Evolutionary conservation across 1,284 basidiomycete genomes (phyloP).

Genomic region (Trichosporon ovoides): DNA sequence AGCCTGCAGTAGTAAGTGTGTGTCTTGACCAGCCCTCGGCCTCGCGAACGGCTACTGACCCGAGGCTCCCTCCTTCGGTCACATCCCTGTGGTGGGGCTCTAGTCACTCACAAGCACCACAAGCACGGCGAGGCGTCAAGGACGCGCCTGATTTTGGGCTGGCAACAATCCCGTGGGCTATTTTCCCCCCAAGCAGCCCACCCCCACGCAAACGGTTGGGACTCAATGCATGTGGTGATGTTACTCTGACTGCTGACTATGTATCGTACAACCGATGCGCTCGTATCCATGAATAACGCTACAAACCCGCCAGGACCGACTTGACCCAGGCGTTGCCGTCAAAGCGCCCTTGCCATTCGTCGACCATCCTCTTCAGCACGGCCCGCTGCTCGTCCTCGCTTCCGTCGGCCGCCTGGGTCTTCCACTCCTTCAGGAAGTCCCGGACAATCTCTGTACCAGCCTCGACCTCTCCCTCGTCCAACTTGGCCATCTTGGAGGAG

Average conservation of each 20-base stretch:
- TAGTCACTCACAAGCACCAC: not conserved
- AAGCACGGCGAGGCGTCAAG: not conserved
- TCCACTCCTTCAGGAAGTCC: constrained; percentile 71
- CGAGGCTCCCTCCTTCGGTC: too few species aligned
- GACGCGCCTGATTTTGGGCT: not conserved
- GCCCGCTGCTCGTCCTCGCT: constrained; percentile 61
- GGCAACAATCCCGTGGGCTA: not conserved
- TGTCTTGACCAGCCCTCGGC: too few species aligned
- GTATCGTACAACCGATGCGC: not conserved
- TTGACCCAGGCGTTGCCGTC: constrained; percentile 73
- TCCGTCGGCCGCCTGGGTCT: constrained; percentile 47
- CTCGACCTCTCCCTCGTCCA: constrained; percentile 61
- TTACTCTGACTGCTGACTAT: not conserved
- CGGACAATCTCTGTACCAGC: constrained; percentile 77
- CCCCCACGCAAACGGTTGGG: too few species aligned
- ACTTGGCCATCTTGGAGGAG: constrained; percentile 47
- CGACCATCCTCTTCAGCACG: constrained; percentile 61
- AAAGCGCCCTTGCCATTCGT: constrained; percentile 62
- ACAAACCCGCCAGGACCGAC: constrained; percentile 56
- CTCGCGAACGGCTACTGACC: not conserved
- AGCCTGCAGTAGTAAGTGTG: too few species aligned
- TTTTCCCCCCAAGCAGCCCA: too few species aligned
- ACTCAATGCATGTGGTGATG: too few species aligned
- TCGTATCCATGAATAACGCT: not conserved
- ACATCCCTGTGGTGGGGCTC: not conserved